phyloP scores from a whole-genome alignment of 208 protist genomes.

The Crithidia fasciculata region DNA sequence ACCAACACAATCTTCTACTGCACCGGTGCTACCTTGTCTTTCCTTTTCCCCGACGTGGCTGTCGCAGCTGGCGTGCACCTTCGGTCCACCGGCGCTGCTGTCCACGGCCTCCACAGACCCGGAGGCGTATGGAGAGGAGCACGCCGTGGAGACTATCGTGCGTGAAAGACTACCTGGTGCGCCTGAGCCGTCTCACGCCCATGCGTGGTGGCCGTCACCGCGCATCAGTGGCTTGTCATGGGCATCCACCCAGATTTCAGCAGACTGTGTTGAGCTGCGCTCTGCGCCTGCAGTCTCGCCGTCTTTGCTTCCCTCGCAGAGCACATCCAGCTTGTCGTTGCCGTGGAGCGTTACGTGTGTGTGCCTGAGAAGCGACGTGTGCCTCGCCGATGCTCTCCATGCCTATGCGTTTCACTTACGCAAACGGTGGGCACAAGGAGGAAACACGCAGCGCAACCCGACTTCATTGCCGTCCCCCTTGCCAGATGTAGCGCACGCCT shows the following conservation, averaged over 20 bases:
- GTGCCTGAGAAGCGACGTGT: slow-evolving; percentile 20
- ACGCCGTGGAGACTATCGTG: too few relatives aligned
- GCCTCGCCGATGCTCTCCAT: slow-evolving; percentile 12
- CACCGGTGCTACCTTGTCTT: slow-evolving; percentile 1
- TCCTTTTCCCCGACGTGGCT: slow-evolving; percentile 23
- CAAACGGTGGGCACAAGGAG: neutral
- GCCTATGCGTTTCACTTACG: neutral
- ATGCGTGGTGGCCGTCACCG: slow-evolving; percentile 14
- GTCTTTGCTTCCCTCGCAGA: too few relatives aligned
- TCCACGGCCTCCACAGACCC: neutral
- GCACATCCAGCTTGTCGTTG: too few relatives aligned
- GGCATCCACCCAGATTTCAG: slow-evolving; percentile 13
- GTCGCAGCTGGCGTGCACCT: slow-evolving; percentile 28
- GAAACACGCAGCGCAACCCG: neutral
- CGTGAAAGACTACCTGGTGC: neutral
- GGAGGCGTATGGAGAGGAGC: too few relatives aligned
- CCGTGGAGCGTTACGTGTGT: neutral
- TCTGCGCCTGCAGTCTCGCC: neutral
- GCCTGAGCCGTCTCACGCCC: neutral
- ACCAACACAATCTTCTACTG: neutral
- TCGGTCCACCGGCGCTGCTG: neutral
- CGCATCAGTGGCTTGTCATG: slow-evolving; percentile 6
- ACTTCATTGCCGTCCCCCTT: too few relatives aligned
- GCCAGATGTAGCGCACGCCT: too few relatives aligned
- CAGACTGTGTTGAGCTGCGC: slow-evolving; percentile 15